phyloP scores from a whole-genome alignment of 1,284 basidiomycete species.

The Cystobasidium sp. region DNA sequence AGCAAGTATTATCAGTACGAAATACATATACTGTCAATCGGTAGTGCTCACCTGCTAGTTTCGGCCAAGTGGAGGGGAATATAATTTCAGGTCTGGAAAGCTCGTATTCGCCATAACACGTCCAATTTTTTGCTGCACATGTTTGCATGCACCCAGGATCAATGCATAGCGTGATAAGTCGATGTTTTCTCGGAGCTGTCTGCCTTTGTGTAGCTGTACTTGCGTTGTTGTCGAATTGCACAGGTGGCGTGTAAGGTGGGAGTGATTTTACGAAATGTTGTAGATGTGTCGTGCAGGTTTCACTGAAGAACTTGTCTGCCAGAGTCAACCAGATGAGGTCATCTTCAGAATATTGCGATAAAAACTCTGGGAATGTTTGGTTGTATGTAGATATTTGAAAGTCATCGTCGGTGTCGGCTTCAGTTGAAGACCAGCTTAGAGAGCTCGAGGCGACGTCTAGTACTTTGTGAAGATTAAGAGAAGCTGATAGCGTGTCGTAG shows the following conservation, averaged over 20 bases:
- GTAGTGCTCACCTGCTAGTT: conserved; percentile 23
- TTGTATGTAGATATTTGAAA: conserved; percentile 30
- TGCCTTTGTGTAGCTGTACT: no score
- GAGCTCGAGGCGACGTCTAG: neutral
- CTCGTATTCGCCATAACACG: conserved; percentile 44
- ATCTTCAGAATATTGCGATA: conserved; percentile 15
- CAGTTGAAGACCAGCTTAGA: conserved; percentile 10
- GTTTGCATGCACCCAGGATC: conserved; percentile 42
- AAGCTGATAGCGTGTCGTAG: neutral
- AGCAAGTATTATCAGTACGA: neutral
- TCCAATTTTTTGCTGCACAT: conserved; percentile 30
- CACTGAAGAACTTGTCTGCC: conserved; percentile 32
- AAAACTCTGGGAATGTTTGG: conserved; percentile 33
- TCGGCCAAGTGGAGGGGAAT: conserved; percentile 41
- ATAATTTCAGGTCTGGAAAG: conserved; percentile 33
- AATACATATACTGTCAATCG: neutral
- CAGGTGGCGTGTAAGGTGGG: conserved; percentile 12
- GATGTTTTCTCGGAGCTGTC: conserved; percentile 3
- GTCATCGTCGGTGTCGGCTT: conserved; percentile 1
- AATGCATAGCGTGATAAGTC: conserved; percentile 39
- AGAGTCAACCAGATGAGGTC: conserved; percentile 44
- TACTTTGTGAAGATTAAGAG: neutral
- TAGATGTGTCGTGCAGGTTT: conserved; percentile 32
- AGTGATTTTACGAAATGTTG: conserved; percentile 28
- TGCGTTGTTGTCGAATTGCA: conserved; percentile 2